Evolutionary conservation across 2,329 filamentous ascomycete species (phyloP), one percentile per base, ranked within the genome.

Genomic region (Trichoderma simmonsii): DNA sequence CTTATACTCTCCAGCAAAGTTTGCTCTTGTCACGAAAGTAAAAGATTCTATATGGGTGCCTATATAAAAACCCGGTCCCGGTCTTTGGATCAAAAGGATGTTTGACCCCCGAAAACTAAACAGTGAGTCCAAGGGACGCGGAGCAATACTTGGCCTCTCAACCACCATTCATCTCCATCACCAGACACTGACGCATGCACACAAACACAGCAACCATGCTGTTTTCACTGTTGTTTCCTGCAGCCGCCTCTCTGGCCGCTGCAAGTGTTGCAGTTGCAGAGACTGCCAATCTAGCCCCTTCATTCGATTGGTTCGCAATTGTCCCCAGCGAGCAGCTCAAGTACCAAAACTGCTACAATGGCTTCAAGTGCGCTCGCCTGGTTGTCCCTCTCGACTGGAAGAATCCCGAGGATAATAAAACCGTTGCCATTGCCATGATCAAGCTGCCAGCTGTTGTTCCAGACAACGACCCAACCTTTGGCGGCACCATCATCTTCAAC

Each of bases 311-410:
- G 82, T 48, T 71, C 0, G 59, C 73, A 24, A 74, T 85, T 62
- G 76, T 74, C 14, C 81, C 83, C 2, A 79, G 77, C 6, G 60
- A 73, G 7, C 75, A 80, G 26, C 76, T 85, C 26, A 74, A 77
- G 2, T 85, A 82, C 70, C 79, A 81, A 24, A 72, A 75, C 4
- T 85, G 83, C 77, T 84, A 82, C 77, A 73, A 74, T 12, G 75
- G 71, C 2, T 78, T 79, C 71, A 77, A 79, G 39, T 86, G 84
- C 70, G 82, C 84, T 3, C 80, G 82, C 14, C 81, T 85, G 18
- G 56, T 76, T 0, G 81, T 85, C 5, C 83, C 83, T 0, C 79
- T 85, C 26, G 81, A 85, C 76, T 86, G 82, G 81, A 77, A 78
- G 57, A 71, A 71, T 15, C 62, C 71, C 2, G 26, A 73, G n/a